These are phyloP conservation scores for Pichia sp. DNA, from an alignment of 1,139 yeast species.

Conservation along the genomic window DNA sequence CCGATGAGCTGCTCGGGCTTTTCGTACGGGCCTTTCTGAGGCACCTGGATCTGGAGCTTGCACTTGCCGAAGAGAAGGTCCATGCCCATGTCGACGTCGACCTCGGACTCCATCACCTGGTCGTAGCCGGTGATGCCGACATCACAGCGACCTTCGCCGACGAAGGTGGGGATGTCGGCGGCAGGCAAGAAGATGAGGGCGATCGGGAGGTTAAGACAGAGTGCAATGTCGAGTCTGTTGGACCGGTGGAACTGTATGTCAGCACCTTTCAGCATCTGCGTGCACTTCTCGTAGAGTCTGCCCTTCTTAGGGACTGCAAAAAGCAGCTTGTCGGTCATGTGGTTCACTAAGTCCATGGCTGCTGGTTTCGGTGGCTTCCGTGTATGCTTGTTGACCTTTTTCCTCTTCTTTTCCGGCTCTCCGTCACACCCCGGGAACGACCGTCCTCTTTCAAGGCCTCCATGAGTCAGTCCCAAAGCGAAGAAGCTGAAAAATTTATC, in stretches of 20 bases:
- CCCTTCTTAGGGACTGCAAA: conserved; percentile 99
- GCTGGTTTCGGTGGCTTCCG: not conserved
- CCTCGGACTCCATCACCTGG: conserved; percentile 83
- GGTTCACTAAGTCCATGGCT: conserved; percentile 90
- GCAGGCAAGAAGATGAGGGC: conserved; percentile 95
- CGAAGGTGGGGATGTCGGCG: conserved; percentile 95
- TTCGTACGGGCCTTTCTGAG: conserved; percentile 61
- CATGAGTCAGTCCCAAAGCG: too few species aligned
- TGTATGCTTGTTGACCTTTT: not conserved
- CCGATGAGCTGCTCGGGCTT: conserved; percentile 78
- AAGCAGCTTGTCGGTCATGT: conserved; percentile 82
- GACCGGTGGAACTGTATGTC: conserved; percentile 91
- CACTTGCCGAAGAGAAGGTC: conserved; percentile 87
- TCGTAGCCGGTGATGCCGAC: conserved; percentile 96
- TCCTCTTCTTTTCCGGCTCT: too few species aligned
- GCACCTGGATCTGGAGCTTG: conserved; percentile 92
- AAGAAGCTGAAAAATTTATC: too few species aligned
- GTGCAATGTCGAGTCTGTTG: conserved; percentile 86
- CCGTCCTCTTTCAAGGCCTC: too few species aligned
- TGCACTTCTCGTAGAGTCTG: conserved; percentile 84
- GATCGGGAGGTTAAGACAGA: conserved; percentile 85
- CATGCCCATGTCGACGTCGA: conserved; percentile 67
- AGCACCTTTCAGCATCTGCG: conserved; percentile 75
- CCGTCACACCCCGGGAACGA: too few species aligned
- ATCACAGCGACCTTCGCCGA: conserved; percentile 96